A percentile compares a stretch with the other conserved stretches of the same genome.
phyloP scores from a whole-genome alignment of 2,329 filamentous ascomycete species.

The Colletotrichum shisoi region DNA sequence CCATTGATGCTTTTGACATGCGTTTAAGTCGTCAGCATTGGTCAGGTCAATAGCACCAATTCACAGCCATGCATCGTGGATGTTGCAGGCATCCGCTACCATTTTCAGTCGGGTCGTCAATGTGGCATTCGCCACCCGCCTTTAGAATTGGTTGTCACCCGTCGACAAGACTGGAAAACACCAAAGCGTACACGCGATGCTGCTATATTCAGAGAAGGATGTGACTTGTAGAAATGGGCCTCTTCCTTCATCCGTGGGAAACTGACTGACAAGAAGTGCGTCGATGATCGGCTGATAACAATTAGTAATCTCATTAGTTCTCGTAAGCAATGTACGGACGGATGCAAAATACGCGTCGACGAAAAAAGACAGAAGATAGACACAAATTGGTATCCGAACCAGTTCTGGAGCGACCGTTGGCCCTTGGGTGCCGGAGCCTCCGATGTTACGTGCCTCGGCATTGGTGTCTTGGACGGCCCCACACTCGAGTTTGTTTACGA shows the following conservation, averaged over 20 bases:
- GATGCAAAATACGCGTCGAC: neutral
- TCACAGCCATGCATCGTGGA: constrained; percentile 1
- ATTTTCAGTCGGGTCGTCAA: neutral
- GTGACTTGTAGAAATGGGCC: neutral
- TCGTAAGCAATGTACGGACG: neutral
- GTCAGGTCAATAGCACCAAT: neutral
- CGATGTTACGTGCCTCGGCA: constrained; percentile 18
- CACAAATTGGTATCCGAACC: neutral
- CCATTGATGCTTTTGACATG: neutral
- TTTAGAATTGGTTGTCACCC: too few relatives aligned
- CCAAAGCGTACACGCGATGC: constrained; percentile 1
- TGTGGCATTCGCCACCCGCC: too few relatives aligned
- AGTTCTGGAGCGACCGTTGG: neutral
- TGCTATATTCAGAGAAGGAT: neutral
- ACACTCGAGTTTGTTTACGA: constrained; percentile 18
- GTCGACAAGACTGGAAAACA: neutral
- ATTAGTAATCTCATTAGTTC: neutral
- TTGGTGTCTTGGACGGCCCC: constrained; percentile 3
- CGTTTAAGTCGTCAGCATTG: neutral
- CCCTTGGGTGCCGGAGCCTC: constrained; percentile 24
- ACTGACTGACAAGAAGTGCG: neutral
- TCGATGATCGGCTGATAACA: too few relatives aligned
- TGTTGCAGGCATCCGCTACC: neutral
- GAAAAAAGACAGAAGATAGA: neutral
- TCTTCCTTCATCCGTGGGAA: neutral